These are phyloP conservation scores for Polytrichum commune DNA, from an alignment of 225 moss, liverwort and hornwort species.

Conservation along the genomic window DNA sequence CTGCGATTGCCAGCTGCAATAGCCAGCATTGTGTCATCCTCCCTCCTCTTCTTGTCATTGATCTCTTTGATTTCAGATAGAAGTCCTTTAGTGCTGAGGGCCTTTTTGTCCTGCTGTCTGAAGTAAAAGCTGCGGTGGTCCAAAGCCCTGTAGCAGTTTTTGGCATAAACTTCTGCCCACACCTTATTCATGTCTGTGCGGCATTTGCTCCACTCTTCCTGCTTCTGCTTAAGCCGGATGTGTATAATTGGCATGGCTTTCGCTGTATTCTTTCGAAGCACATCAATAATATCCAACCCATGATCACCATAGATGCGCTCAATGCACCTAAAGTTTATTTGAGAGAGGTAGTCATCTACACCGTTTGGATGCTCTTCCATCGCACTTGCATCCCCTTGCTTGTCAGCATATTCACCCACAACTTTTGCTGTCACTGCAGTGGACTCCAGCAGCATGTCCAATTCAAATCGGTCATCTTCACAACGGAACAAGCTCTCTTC, in stretches of 20 bases:
- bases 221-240: slow-evolving; percentile 63
- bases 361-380: slow-evolving; percentile 34
- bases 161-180: slow-evolving; percentile 80
- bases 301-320: slow-evolving; percentile 88
- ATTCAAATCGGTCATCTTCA: slow-evolving; percentile 78
- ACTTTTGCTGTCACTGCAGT: slow-evolving; percentile 54
- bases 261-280: slow-evolving; percentile 40
- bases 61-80: slow-evolving; percentile 70
- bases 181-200: slow-evolving; percentile 80
- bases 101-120: slow-evolving; percentile 79
- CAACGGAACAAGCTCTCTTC: slow-evolving; percentile 82
- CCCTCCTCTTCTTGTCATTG: slow-evolving; percentile 70
- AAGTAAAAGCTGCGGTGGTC: slow-evolving; percentile 85
- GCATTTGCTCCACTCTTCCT: slow-evolving; percentile 68
- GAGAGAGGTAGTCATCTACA: slow-evolving; percentile 52
- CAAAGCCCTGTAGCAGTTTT: slow-evolving; percentile 71
- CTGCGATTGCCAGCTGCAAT: slow-evolving; percentile 55
- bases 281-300: slow-evolving; percentile 61
- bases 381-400: slow-evolving; percentile 34
- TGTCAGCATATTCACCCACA: slow-evolving; percentile 48
- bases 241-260: slow-evolving; percentile 58
- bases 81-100: slow-evolving; percentile 61
- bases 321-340: slow-evolving; percentile 64
- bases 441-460: slow-evolving; percentile 81
- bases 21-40: slow-evolving; percentile 57